phyloP scores from a whole-genome alignment of 192 early-diverging fungal species.

The Linnemannia hyalina region DNA sequence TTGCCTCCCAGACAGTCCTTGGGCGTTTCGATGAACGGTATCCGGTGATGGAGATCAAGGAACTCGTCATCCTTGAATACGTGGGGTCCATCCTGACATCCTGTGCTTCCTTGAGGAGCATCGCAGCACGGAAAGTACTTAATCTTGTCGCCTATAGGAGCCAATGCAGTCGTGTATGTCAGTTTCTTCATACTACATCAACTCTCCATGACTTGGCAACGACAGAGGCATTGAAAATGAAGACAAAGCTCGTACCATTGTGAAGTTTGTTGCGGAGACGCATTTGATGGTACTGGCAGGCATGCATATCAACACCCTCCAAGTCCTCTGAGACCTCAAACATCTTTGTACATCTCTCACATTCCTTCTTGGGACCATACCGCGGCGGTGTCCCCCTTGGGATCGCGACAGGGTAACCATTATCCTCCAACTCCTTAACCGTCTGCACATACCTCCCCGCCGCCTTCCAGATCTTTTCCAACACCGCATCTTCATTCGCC shows the following conservation, averaged over 20 bases:
- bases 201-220: not conserved
- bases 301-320: slow-evolving; percentile 45
- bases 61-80: slow-evolving; percentile 73
- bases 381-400: slow-evolving; percentile 2
- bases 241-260: slow-evolving; percentile 2
- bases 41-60: slow-evolving; percentile 57
- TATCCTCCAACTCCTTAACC: slow-evolving; percentile 34
- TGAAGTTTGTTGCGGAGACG: slow-evolving; percentile 14
- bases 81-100: slow-evolving; percentile 73
- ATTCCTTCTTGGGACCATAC: slow-evolving; percentile 28
- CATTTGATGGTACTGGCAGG: slow-evolving; percentile 65
- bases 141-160: slow-evolving; percentile 47
- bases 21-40: slow-evolving; percentile 58
- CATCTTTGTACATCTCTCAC: slow-evolving; percentile 63
- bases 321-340: slow-evolving; percentile 61
- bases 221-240: not conserved
- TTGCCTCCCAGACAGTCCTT: slow-evolving; percentile 11
- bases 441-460: slow-evolving; percentile 36
- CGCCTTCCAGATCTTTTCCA: slow-evolving; percentile 18
- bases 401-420: slow-evolving; percentile 60
- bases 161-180: not conserved
- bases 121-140: slow-evolving; percentile 66
- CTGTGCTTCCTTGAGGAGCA: slow-evolving; percentile 45
- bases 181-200: not conserved
- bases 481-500: not conserved